A percentile compares a stretch with the other conserved stretches of the same genome.
phyloP scores from a whole-genome alignment of 2,329 filamentous ascomycete genomes.

The Beauveria pseudobassiana region DNA sequence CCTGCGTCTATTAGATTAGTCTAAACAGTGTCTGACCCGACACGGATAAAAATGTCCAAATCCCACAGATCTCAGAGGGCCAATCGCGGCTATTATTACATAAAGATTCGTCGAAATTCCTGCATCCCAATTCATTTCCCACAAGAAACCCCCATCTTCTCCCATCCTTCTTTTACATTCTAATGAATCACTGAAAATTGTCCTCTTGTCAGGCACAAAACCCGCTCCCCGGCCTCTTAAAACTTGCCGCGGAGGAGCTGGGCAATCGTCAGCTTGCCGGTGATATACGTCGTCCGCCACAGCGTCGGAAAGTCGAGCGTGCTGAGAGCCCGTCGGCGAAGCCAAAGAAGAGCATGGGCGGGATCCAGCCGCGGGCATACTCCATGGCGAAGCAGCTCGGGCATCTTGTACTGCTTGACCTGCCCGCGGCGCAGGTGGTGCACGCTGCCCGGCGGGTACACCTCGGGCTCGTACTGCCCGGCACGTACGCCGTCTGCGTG shows the following conservation, averaged over 20 bases:
- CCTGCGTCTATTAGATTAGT: too few relatives aligned
- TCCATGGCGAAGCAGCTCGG: slow-evolving; percentile 73
- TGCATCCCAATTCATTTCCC: too few relatives aligned
- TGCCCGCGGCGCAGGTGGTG: slow-evolving; percentile 65
- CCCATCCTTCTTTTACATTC: neutral
- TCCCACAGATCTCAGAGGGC: too few relatives aligned
- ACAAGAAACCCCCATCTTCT: too few relatives aligned
- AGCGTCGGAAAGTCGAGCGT: slow-evolving; percentile 81
- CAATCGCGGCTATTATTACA: too few relatives aligned
- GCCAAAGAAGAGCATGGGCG: slow-evolving; percentile 85
- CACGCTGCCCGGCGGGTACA: slow-evolving; percentile 61
- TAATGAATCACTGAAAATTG: too few relatives aligned
- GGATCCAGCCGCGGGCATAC: slow-evolving; percentile 84
- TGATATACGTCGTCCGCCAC: slow-evolving; percentile 70
- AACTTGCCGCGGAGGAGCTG: slow-evolving; percentile 69
- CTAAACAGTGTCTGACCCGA: too few relatives aligned
- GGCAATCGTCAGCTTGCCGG: slow-evolving; percentile 65
- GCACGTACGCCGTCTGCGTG: slow-evolving; percentile 67
- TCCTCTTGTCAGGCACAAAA: neutral
- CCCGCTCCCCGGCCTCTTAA: slow-evolving; percentile 26
- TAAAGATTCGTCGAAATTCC: too few relatives aligned
- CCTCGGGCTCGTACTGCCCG: slow-evolving; percentile 60
- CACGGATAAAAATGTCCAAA: too few relatives aligned
- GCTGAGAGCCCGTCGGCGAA: slow-evolving; percentile 73
- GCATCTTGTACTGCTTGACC: slow-evolving; percentile 80